These are phyloP conservation scores for Pleurotus tuber-regium DNA, from an alignment of 768 basidiomycete genomes.

Conservation along the genomic window DNA sequence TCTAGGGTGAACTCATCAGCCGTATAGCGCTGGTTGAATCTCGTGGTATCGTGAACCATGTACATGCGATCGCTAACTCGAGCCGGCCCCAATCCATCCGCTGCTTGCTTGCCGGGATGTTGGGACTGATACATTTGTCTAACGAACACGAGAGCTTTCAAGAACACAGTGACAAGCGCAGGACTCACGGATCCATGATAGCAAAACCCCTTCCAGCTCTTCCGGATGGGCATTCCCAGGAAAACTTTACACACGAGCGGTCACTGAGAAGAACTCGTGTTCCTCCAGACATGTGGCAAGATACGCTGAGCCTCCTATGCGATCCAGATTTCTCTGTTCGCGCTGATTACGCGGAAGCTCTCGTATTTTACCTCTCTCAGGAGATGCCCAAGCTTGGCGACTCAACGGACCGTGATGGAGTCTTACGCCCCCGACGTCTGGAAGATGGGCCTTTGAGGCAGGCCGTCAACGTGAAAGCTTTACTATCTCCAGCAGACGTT, in stretches of 20 bases:
- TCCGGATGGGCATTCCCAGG: slow-evolving; percentile 25
- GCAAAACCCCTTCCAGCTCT: slow-evolving; percentile 22
- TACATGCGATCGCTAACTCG: slow-evolving; percentile 24
- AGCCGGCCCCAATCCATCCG: slow-evolving; percentile 66
- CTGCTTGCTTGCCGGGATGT: slow-evolving; percentile 65
- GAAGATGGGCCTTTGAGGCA: slow-evolving; percentile 51
- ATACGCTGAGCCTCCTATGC: slow-evolving; percentile 82
- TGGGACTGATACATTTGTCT: slow-evolving; percentile 66
- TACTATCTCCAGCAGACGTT: slow-evolving; percentile 55
- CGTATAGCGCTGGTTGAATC: slow-evolving; percentile 71
- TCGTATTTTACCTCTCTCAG: slow-evolving; percentile 73
- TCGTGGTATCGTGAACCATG: slow-evolving; percentile 49
- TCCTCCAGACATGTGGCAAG: slow-evolving; percentile 86
- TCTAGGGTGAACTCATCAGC: slow-evolving; percentile 69
- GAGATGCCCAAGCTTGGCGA: slow-evolving; percentile 73
- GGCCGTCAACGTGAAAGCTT: slow-evolving; percentile 40
- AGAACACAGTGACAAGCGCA: slow-evolving; percentile 10
- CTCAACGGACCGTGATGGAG: slow-evolving; percentile 40
- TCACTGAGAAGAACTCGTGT: slow-evolving; percentile 63
- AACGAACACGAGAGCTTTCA: slow-evolving; percentile 40
- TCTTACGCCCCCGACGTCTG: slow-evolving; percentile 42
- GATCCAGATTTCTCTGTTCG: slow-evolving; percentile 78
- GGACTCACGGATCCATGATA: slow-evolving; percentile 12
- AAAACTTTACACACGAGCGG: slow-evolving; percentile 28
- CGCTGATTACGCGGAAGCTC: slow-evolving; percentile 67